Evolutionary conservation across 257 asterid species (phyloP).

Genomic region (Nicotiana otophora): DNA sequence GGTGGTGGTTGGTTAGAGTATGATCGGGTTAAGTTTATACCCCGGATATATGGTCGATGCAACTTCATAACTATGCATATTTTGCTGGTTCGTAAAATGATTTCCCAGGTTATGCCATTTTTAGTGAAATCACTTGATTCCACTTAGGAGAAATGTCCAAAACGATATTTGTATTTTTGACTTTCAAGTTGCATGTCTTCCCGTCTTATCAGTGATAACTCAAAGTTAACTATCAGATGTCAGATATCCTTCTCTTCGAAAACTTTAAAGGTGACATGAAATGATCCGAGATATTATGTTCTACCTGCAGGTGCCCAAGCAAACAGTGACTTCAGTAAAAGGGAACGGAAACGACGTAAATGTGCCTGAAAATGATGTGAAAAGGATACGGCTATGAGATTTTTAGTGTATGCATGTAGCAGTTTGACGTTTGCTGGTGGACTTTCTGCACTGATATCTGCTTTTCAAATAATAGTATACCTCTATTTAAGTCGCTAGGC

Average conservation of each 20-base stretch:
- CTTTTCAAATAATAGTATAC: not conserved
- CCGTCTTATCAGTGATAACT: not conserved
- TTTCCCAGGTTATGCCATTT: not conserved
- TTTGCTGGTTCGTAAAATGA: not conserved
- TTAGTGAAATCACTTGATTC: not conserved
- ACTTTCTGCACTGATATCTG: not conserved
- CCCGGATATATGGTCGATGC: not conserved
- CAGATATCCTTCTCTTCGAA: not conserved
- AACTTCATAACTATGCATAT: not conserved
- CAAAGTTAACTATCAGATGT: not conserved
- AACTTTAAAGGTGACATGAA: not conserved
- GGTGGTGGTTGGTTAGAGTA: not conserved
- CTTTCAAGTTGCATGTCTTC: not conserved
- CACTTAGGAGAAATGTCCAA: not conserved
- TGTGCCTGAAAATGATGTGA: conserved; percentile 78
- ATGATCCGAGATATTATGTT: not conserved
- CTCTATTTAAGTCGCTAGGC: not conserved
- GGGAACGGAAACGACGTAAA: conserved; percentile 45
- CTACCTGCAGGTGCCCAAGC: conserved; percentile 33
- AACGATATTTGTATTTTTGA: not conserved
- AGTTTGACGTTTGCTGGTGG: not conserved
- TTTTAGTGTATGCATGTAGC: not conserved
- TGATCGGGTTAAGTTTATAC: not conserved
- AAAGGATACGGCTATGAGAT: conserved; percentile 56
- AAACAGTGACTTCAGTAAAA: conserved; percentile 13